Conservation (phyloP, 345 rosid genomes). For the Anacardium occidentale region DNA sequence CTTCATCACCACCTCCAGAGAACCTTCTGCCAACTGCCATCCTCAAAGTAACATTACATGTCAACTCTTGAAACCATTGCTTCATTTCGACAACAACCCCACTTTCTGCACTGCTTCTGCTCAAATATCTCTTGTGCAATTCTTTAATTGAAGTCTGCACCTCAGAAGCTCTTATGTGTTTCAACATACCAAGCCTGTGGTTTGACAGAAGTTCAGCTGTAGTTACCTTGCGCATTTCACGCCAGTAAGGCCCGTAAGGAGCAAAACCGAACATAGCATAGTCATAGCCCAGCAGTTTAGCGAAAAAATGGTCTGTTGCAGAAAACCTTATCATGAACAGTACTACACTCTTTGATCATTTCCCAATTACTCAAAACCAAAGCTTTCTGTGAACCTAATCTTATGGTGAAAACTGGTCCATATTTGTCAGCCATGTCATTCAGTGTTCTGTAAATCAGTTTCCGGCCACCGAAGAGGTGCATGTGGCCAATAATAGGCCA, state of each 20-base stretch:
- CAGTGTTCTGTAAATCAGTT: slow-evolving; percentile 26
- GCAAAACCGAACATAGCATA: slow-evolving; percentile 44
- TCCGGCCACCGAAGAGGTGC: slow-evolving; percentile 27
- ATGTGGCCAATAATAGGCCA: slow-evolving; percentile 46
- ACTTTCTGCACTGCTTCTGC: slow-evolving; percentile 6
- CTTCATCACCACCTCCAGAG: slow-evolving; percentile 16
- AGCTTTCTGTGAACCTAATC: slow-evolving; percentile 29
- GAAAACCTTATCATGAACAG: slow-evolving; percentile 35
- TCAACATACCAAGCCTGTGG: slow-evolving; percentile 30
- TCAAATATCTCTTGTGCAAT: slow-evolving; percentile 11
- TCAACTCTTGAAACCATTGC: slow-evolving; percentile 37
- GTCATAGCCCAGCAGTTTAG: slow-evolving; percentile 31
- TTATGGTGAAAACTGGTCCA: slow-evolving; percentile 30
- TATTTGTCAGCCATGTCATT: slow-evolving; percentile 35
- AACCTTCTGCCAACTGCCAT: slow-evolving; percentile 36
- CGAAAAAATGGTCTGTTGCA: slow-evolving; percentile 25
- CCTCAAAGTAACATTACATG: slow-evolving; percentile 24
- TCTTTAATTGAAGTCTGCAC: slow-evolving; percentile 20
- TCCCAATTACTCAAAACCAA: slow-evolving; percentile 32
- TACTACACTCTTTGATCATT: slow-evolving; percentile 33
- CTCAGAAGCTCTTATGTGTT: slow-evolving; percentile 28
- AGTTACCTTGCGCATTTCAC: slow-evolving; percentile 37
- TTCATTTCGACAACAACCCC: slow-evolving; percentile 34
- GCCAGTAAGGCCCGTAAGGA: slow-evolving; percentile 43
- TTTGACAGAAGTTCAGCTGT: slow-evolving; percentile 35